These are phyloP conservation scores for Ilex asprella DNA, from an alignment of 257 asterid species.

Conservation along the genomic window DNA sequence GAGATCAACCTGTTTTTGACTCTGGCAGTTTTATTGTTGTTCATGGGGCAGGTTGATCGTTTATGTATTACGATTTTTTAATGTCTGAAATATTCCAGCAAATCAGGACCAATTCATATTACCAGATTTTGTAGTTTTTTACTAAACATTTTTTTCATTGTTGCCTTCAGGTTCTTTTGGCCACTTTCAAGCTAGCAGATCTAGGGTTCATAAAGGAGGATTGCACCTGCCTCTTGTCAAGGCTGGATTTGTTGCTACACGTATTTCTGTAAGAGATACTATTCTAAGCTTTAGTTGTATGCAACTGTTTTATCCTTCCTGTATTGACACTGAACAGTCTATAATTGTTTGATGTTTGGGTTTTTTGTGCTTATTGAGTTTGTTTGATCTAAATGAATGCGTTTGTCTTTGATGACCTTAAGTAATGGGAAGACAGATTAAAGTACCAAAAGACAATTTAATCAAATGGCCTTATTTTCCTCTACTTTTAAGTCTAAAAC, in stretches of 20 bases:
- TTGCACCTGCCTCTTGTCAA: conserved; percentile 63
- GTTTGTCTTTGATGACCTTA: too few relatives aligned
- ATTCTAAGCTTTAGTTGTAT: background rate
- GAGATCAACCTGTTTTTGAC: conserved; percentile 34
- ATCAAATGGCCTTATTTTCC: too few relatives aligned
- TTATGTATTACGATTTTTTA: background rate
- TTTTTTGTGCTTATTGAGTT: too few relatives aligned
- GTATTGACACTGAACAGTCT: too few relatives aligned
- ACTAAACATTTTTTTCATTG: background rate
- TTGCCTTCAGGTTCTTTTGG: conserved; percentile 80
- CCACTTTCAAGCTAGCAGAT: conserved; percentile 93
- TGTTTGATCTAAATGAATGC: too few relatives aligned
- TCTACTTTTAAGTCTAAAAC: too few relatives aligned
- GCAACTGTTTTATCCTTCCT: too few relatives aligned
- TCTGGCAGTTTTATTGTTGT: conserved; percentile 59
- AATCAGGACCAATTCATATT: background rate
- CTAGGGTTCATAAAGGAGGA: conserved; percentile 95
- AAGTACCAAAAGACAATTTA: too few relatives aligned
- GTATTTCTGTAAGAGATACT: conserved; percentile 68
- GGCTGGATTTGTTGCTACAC: conserved; percentile 94
- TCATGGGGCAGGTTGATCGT: conserved; percentile 87
- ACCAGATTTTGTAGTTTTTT: too few relatives aligned
- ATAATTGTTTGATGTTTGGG: too few relatives aligned
- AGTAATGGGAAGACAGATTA: too few relatives aligned
- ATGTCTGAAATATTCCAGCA: background rate